A percentile compares a stretch with the other conserved stretches of the same genome.
Evolutionary conservation across 129 eudicot species (phyloP).

Genomic region (Flaveria robusta): DNA sequence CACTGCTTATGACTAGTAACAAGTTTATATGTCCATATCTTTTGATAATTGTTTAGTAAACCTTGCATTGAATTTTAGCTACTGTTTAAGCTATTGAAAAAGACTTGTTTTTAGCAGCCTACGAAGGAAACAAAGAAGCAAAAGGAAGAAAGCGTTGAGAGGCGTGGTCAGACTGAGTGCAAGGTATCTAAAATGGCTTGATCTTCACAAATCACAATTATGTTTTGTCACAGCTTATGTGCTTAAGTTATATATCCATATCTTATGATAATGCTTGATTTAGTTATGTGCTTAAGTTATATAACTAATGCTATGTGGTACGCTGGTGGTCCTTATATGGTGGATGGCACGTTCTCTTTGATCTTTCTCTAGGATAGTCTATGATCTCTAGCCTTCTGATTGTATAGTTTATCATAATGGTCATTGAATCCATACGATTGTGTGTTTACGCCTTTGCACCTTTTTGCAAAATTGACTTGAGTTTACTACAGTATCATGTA

Average conservation of each 20-base stretch:
- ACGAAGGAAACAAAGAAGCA: not conserved
- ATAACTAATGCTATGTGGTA: constrained; percentile 5
- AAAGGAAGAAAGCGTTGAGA: not conserved
- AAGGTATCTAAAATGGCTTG: constrained; percentile 48
- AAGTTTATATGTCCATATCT: not conserved
- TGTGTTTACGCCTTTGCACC: constrained; percentile 21
- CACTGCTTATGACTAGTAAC: not conserved
- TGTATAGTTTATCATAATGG: not conserved
- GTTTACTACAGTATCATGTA: constrained; percentile 58
- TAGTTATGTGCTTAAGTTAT: constrained; percentile 22
- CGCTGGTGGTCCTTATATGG: not conserved
- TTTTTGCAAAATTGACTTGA: constrained; percentile 8
- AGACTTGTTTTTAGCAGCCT: not conserved
- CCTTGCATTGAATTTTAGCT: not conserved
- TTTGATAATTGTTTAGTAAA: constrained; percentile 1
- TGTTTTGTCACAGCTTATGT: not conserved
- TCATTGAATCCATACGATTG: not conserved
- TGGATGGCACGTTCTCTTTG: not conserved
- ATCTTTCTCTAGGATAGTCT: not conserved
- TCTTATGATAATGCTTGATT: constrained; percentile 15
- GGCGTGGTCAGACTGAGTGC: constrained; percentile 49
- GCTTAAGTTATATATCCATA: not conserved
- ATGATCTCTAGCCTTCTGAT: not conserved
- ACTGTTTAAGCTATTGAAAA: not conserved
- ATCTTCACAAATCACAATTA: not conserved